Evolutionary conservation across 2,329 filamentous ascomycete genomes (phyloP), one percentile per base, ranked within the genome.

Genomic region (Cladosporium halotolerans): DNA sequence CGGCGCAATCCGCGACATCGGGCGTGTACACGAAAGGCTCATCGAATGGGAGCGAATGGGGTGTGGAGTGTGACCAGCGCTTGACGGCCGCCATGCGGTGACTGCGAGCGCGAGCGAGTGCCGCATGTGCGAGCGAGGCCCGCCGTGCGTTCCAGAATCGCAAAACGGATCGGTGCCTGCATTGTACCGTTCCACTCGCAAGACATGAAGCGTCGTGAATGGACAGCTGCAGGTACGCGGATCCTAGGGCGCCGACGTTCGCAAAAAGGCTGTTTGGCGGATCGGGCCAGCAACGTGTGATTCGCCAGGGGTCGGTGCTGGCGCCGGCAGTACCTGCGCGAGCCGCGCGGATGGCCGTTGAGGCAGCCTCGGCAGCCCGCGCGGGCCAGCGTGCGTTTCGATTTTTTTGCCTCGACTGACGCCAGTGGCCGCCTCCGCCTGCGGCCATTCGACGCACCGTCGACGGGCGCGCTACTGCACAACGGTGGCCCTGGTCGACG

Each of bases 1-100:
- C 48, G 48, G 48, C 48, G 48, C 48, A 44, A 51, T 38, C 31
- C 40, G 48, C 42, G 48, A 51, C 48, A 51, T 51, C 48, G 48
- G 9, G 16, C 23, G 23, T 40, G 44, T 51, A 40, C 48, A 51
- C 14, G 33, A 18, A 36, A 32, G 31, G 42, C 40, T 50, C 40
- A 31, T 44, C 48, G 48, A 51, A 51, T 51, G 40, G 40, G 40
- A 40, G 48, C 36, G 16, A 18, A 42, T 16, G 16, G 36, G 4
- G 19, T 10, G 48, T 44, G 48, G 48, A 51, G 48, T 51, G 48
- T 38, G 32, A 51, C 16, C 18, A 39, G 14, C 18, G 48, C 39
- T 31, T 39, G 31, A 44, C 48, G 18, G 48, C 10, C 43, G 48
- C 32, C 11, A 9, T 38, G 48, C 32, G 19, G 48, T 51, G 48